Evolutionary conservation across 2,329 filamentous ascomycete genomes (phyloP), one percentile per base, ranked within the genome.

Genomic region (Colletotrichum caudatum): DNA sequence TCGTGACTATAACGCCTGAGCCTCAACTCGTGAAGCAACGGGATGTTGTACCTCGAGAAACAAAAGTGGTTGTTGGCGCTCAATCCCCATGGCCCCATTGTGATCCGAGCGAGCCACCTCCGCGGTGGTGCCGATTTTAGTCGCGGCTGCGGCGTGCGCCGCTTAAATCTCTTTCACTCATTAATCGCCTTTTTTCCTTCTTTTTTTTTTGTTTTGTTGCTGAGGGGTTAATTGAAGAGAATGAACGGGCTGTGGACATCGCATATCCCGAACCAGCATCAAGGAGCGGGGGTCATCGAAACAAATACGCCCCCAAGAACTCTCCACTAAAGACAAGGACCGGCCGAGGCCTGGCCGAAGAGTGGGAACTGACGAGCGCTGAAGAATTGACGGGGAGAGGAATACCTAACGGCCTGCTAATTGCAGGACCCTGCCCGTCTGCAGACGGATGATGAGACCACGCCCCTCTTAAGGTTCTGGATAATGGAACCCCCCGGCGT

Each of bases 191-290:
- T 46, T 41, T 41, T 60, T 39, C 26, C 29, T 39, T 37, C 29
- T 39, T 8, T 67, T 62, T 3, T 18, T 37, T 5, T 26, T 33
- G 61, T 61, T n/a, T 26, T 62, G n/a, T 26, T 23, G 46, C 58
- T 69, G 65, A 71, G 69, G 65, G 69, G 69, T 71, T 60, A 69
- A 60, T 9, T 50, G 69, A 71, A 63, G 65, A 59, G 54, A 71
- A 54, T 51, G 33, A 63, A 66, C 56, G 39, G 62, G 54, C 29
- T 48, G 56, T 65, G 61, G 26, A 46, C 41, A 65, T 44, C 16
- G 33, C 35, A 58, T 62, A 58, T 68, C 50, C 53, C 64, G 44
- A 58, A 26, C 60, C 51, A 12, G 35, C 65, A 64, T 48, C 46
- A 50, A 33, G 46, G 46, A 50, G 51, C 48, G 64, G 61, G 58